A percentile compares a stretch with the other conserved stretches of the same genome.
Conservation (phyloP, 2,329 filamentous ascomycete genomes). For the Thielaviopsis populi region DNA sequence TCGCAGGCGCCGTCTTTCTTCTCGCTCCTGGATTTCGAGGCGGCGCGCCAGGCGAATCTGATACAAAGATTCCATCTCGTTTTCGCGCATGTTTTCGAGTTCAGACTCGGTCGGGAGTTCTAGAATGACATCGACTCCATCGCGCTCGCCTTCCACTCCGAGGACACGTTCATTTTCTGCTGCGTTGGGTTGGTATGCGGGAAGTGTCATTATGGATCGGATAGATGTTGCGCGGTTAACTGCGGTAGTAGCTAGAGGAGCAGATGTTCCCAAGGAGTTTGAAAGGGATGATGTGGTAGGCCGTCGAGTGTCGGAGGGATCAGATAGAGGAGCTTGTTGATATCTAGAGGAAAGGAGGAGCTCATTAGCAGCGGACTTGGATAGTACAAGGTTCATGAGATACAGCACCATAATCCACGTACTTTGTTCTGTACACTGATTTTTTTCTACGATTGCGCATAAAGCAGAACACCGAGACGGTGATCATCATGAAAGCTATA, state of each 20-base stretch:
- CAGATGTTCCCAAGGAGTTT: constrained; percentile 6
- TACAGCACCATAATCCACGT: not conserved
- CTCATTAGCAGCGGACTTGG: not conserved
- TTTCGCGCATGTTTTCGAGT: constrained; percentile 62
- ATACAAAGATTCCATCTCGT: constrained; percentile 86
- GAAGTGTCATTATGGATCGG: constrained; percentile 86
- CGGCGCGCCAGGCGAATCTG: constrained; percentile 71
- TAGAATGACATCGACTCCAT: constrained; percentile 77
- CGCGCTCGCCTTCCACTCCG: constrained; percentile 78
- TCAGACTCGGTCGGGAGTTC: constrained; percentile 71
- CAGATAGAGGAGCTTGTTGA: constrained; percentile 15
- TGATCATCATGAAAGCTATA: constrained; percentile 12
- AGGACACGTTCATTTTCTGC: constrained; percentile 67
- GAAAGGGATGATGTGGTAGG: constrained; percentile 6
- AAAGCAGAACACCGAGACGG: constrained; percentile 14
- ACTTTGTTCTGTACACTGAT: constrained; percentile 13
- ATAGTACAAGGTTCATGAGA: not conserved
- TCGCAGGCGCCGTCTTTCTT: constrained; percentile 54
- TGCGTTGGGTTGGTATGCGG: constrained; percentile 62
- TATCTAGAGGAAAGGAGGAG: constrained; percentile 7
- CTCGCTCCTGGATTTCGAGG: constrained; percentile 59
- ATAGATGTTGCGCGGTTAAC: constrained; percentile 76
- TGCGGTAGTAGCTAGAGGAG: constrained; percentile 14
- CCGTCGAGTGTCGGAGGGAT: constrained; percentile 14
- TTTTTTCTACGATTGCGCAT: constrained; percentile 17